phyloP scores from a whole-genome alignment of 2,329 filamentous ascomycete species.

The Pseudopyrenochaeta lycopersici region DNA sequence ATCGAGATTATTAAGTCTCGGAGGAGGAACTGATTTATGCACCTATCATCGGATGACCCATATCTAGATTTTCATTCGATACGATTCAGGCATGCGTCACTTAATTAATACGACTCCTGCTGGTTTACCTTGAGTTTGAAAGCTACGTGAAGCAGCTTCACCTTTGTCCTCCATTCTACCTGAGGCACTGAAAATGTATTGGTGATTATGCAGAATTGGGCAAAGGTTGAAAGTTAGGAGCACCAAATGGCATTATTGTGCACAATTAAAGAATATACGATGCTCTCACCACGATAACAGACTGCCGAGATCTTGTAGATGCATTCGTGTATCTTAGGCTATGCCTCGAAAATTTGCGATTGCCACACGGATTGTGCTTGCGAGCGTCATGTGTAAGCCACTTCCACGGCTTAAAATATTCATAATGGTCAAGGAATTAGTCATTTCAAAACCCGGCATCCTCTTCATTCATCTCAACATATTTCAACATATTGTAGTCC shows the following conservation, averaged over 20 bases:
- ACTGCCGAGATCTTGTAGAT: conserved; percentile 21
- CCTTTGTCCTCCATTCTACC: conserved; percentile 5
- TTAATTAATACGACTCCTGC: conserved; percentile 5
- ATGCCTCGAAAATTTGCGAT: conserved; percentile 7
- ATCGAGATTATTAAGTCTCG: too few species aligned
- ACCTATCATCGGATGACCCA: conserved; percentile 5
- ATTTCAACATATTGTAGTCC: conserved; percentile 25
- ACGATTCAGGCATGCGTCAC: neutral
- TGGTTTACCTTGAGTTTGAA: conserved; percentile 6
- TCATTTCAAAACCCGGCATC: conserved; percentile 19
- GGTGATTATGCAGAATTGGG: too few species aligned
- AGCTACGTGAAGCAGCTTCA: conserved; percentile 17
- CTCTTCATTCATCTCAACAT: conserved; percentile 21
- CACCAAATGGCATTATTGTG: neutral
- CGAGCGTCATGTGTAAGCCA: conserved; percentile 19
- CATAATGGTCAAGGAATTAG: conserved; percentile 4
- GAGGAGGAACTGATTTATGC: conserved; percentile 10
- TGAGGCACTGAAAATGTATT: too few species aligned
- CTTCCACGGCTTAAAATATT: conserved; percentile 20
- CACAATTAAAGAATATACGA: conserved; percentile 19
- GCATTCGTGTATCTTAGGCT: conserved; percentile 12
- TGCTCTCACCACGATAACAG: conserved; percentile 21
- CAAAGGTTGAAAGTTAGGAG: neutral
- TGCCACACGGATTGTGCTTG: conserved; percentile 26
- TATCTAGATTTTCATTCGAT: neutral